phyloP scores from a whole-genome alignment of 768 basidiomycete species.

The Lactarius evosmus region DNA sequence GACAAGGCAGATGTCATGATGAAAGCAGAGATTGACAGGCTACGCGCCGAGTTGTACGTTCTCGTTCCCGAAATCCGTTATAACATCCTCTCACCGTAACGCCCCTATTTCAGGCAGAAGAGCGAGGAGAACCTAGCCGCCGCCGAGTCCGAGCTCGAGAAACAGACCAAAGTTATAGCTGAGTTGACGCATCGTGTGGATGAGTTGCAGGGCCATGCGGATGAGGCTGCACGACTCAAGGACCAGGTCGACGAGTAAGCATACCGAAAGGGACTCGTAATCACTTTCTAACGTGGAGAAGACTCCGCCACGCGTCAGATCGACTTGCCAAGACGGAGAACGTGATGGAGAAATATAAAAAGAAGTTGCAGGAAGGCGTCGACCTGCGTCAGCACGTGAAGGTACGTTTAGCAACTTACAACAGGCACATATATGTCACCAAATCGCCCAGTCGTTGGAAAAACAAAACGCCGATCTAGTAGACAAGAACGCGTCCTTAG shows the following conservation, averaged over 20 bases:
- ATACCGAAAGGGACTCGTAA: constrained; percentile 5
- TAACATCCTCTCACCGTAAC: constrained; percentile 30
- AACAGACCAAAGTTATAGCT: constrained; percentile 60
- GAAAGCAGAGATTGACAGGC: constrained; percentile 76
- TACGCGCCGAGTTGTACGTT: constrained; percentile 82
- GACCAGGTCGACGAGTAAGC: constrained; percentile 94
- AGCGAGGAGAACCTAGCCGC: constrained; percentile 88
- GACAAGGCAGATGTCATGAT: constrained; percentile 76
- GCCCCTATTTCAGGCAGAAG: constrained; percentile 65
- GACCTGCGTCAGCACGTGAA: constrained; percentile 86
- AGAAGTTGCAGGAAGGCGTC: constrained; percentile 93
- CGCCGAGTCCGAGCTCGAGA: constrained; percentile 81
- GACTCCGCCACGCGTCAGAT: constrained; percentile 90
- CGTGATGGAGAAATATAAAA: constrained; percentile 98
- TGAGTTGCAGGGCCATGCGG: constrained; percentile 74
- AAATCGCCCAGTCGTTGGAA: constrained; percentile 64
- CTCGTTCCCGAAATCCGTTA: constrained; percentile 23
- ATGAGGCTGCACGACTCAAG: constrained; percentile 75
- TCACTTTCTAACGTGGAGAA: constrained; percentile 33
- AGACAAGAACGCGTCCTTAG: constrained; percentile 86
- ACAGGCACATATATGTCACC: background rate
- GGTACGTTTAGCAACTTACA: constrained; percentile 40
- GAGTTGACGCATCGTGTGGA: constrained; percentile 79
- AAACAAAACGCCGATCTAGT: constrained; percentile 91
- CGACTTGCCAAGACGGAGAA: constrained; percentile 92